These are phyloP conservation scores for Cryomyces antarcticus DNA, from an alignment of 495 filamentous ascomycete species.

Conservation along the genomic window DNA sequence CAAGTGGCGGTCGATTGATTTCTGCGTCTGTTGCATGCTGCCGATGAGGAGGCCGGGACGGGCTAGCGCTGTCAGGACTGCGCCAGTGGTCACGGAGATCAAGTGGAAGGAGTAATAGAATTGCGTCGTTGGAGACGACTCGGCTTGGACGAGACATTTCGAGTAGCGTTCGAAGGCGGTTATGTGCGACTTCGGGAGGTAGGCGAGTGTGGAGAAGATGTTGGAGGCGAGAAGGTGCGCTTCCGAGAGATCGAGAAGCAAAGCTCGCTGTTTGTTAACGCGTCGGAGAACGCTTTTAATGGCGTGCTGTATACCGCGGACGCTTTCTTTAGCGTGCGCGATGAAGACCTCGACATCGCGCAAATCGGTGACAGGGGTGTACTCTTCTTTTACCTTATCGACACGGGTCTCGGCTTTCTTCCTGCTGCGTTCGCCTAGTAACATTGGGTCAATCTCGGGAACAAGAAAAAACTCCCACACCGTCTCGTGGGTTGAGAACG, in stretches of 20 bases:
- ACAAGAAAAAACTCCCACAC: constrained; percentile 99
- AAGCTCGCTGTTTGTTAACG: constrained; percentile 36
- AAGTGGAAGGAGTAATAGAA: constrained; percentile 60
- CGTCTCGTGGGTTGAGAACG: constrained; percentile 91
- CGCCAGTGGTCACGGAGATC: constrained; percentile 56
- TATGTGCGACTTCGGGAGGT: constrained; percentile 46
- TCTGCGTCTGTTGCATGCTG: constrained; percentile 38
- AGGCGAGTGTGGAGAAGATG: constrained; percentile 35
- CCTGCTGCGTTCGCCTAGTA: constrained; percentile 73
- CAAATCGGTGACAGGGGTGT: constrained; percentile 56
- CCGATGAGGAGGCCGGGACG: constrained; percentile 63
- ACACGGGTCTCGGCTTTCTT: constrained; percentile 64
- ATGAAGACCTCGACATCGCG: constrained; percentile 89
- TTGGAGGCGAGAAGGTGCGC: constrained; percentile 38
- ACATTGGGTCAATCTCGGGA: constrained; percentile 73
- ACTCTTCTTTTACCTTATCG: constrained; percentile 77
- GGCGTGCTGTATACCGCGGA: constrained; percentile 62
- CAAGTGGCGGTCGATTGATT: constrained; percentile 51
- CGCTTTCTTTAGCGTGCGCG: constrained; percentile 67
- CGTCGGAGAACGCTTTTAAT: constrained; percentile 61
- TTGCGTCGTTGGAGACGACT: constrained; percentile 50
- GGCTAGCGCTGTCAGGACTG: constrained; percentile 59
- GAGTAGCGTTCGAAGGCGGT: constrained; percentile 56
- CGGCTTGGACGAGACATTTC: constrained; percentile 39
- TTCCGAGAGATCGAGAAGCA: constrained; percentile 42